These are phyloP conservation scores for Theobroma cacao DNA, from an alignment of 345 rosid genomes.

Conservation along the genomic window DNA sequence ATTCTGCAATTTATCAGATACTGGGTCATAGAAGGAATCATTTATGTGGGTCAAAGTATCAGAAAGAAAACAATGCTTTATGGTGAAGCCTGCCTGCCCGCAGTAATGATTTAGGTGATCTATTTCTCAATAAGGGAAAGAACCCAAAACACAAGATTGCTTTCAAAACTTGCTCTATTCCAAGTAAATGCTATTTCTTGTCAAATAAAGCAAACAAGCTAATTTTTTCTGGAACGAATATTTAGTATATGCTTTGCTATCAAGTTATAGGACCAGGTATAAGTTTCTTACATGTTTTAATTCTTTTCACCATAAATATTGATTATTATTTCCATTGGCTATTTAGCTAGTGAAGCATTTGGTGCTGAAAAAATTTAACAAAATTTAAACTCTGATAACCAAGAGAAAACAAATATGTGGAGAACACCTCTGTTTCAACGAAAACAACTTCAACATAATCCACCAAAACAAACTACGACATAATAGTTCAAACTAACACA, in stretches of 20 bases:
- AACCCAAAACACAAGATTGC: not conserved
- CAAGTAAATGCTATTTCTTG: not conserved
- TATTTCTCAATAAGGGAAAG: not conserved
- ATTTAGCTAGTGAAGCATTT: not conserved
- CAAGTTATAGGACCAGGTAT: not conserved
- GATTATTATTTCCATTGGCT: no score
- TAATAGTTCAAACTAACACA: slow-evolving; percentile 1
- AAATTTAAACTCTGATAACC: not conserved
- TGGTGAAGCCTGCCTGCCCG: no score
- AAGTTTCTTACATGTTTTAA: no score
- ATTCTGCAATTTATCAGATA: no score
- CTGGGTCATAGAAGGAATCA: no score
- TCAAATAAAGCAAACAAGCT: not conserved
- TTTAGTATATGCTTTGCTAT: not conserved
- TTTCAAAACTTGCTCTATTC: not conserved
- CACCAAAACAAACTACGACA: not conserved
- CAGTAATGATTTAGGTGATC: no score
- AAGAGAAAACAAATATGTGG: not conserved
- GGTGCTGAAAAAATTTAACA: not conserved
- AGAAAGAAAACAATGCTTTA: no score
- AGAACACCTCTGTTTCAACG: not conserved
- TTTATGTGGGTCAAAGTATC: no score
- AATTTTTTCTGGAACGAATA: not conserved
- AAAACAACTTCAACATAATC: not conserved
- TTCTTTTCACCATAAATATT: no score